Percentiles rank a stretch among this genome's conserved stretches.
Conservation (phyloP, 1,284 basidiomycete genomes). For the Ceratobasidium sp. region DNA sequence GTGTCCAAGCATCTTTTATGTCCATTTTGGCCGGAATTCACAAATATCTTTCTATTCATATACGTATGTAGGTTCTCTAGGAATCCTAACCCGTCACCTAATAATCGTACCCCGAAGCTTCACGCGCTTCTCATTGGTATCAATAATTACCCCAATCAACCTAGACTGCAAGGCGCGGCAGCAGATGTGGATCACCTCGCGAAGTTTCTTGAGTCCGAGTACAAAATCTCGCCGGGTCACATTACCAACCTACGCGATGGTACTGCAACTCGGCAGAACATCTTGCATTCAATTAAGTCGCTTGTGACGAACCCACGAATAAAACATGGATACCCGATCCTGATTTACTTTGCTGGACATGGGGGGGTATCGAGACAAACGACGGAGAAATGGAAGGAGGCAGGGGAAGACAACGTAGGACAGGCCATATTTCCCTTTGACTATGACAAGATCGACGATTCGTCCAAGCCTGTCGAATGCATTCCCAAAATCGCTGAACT, state of each 20-base stretch:
- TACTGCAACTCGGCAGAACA: background rate
- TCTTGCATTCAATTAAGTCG: background rate
- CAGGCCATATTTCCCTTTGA: constrained; percentile 30
- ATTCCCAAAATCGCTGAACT: constrained; percentile 7
- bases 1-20: no score
- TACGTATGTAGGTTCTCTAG: no score
- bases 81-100: no score
- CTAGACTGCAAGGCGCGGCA: background rate
- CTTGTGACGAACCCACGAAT: constrained; percentile 1
- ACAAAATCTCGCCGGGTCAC: background rate
- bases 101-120: background rate
- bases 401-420: background rate
- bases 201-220: constrained; percentile 2
- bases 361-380: constrained; percentile 1
- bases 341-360: constrained; percentile 31
- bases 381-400: background rate
- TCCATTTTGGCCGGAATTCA: no score
- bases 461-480: background rate
- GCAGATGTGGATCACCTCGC: constrained; percentile 1
- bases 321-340: constrained; percentile 2
- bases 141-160: background rate
- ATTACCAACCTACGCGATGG: background rate
- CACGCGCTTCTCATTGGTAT: constrained; percentile 25
- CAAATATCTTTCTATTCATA: no score
- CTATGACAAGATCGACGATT: background rate